phyloP scores from a whole-genome alignment of 495 filamentous ascomycete genomes.

The Parathielavia hyrcaniae region DNA sequence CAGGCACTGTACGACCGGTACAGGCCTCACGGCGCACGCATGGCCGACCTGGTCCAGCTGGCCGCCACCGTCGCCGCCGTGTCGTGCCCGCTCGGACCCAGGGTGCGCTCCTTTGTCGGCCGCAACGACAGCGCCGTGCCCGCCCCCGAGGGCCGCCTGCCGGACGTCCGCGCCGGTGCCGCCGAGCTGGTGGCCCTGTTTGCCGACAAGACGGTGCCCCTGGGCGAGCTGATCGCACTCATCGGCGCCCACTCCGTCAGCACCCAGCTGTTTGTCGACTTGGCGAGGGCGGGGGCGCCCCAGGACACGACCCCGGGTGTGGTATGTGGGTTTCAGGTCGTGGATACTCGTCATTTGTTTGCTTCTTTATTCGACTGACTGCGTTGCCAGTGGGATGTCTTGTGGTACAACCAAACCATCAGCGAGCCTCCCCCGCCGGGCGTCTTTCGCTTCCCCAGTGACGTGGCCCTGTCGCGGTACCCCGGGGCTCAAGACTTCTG shows the following conservation, averaged over 20 bases:
- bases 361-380: no score
- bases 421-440: not conserved
- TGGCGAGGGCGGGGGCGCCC: not conserved
- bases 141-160: not conserved
- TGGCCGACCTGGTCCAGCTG: slow-evolving; percentile 5
- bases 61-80: not conserved
- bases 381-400: not conserved
- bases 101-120: not conserved
- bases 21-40: not conserved
- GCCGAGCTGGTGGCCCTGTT: not conserved
- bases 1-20: not conserved
- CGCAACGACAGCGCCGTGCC: not conserved
- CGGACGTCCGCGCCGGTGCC: not conserved
- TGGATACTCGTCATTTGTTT: no score
- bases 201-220: not conserved
- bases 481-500: not conserved
- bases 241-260: not conserved
- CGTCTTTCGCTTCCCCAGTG: not conserved
- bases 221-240: not conserved
- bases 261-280: not conserved
- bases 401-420: not conserved
- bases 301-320: not conserved
- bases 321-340: no score
- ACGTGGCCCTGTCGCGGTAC: not conserved
- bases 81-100: not conserved